Evolutionary conservation across 2,329 filamentous ascomycete species (phyloP), one percentile per base, ranked within the genome.

Genomic region (Blastomyces silverae): DNA sequence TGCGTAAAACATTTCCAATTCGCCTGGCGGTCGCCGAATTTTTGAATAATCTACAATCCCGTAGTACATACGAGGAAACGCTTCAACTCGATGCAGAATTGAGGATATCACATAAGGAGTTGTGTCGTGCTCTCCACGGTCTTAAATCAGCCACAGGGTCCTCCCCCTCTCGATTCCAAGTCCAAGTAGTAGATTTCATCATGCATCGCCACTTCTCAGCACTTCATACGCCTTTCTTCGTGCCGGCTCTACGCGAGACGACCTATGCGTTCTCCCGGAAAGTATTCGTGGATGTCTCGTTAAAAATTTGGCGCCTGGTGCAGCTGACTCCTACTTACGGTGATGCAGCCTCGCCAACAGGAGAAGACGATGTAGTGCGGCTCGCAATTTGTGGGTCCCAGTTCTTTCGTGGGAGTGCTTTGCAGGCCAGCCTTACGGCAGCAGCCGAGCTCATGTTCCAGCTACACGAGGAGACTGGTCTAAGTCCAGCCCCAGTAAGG

Each of bases 261-360:
- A 42, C 69, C 0, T 76, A 72, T 25, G 81, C 82, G 0, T 85
- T 79, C 66, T 84, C 84, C 0, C 73, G 81, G 0, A 82, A 80
- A 55, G 77, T 80, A 0, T 74, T 80, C 0, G 67, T 83, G 6
- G 84, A 86, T 7, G 76, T 76, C 0, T 76, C 80, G 0, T 73
- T 83, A 17, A 82, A 80, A 56, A 71, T 82, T 0, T 84, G 81
- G 79, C 73, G 70, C 46, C 69, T 76, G 0, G 72, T 73, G 0
- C 79, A 74, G 52, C 78, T 76, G 1, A 7, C 34, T 2, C 10
- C 1, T 20, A 63, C 61, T 1, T 59, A 66, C 25, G 64, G 57
- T 3, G 44, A 59, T 3, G 68, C 66, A 15, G 34, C 25, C 1
- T 4, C 15, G 53, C 46, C 65, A 7, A 39, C 61, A 31, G 57